phyloP scores from a whole-genome alignment of 2,329 filamentous ascomycete genomes.

The Hypomyces rosellus region DNA sequence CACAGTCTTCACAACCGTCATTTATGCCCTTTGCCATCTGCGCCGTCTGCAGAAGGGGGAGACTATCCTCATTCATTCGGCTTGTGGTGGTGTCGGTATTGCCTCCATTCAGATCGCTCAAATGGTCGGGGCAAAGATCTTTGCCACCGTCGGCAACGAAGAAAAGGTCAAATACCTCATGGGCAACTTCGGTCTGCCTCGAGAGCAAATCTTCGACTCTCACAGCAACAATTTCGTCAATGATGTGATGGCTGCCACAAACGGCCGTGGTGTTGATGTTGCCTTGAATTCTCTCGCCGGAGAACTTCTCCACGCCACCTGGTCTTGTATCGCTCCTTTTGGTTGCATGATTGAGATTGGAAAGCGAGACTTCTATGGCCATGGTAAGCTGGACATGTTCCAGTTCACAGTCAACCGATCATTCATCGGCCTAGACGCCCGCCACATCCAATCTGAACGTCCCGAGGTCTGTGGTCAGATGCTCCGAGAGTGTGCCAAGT shows the following conservation, averaged over 20 bases:
- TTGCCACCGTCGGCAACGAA: constrained; percentile 27
- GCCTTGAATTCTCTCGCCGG: constrained; percentile 37
- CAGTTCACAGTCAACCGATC: constrained; percentile 33
- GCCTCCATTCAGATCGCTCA: constrained; percentile 3
- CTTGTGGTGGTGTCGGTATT: constrained; percentile 9
- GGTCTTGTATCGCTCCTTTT: constrained; percentile 37
- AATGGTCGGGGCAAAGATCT: constrained; percentile 14
- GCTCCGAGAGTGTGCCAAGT: neutral
- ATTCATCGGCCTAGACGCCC: constrained; percentile 28
- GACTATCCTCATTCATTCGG: constrained; percentile 7
- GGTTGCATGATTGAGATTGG: constrained; percentile 43
- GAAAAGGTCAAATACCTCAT: constrained; percentile 30
- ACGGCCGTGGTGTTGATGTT: constrained; percentile 27
- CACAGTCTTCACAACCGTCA: neutral
- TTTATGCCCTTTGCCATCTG: neutral
- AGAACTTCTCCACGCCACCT: constrained; percentile 35
- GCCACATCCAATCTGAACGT: neutral
- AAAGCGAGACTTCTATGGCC: constrained; percentile 34
- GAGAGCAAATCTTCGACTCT: constrained; percentile 28
- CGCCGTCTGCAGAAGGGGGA: constrained; percentile 8
- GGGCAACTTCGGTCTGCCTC: constrained; percentile 24
- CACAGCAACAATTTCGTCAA: constrained; percentile 26
- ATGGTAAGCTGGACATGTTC: constrained; percentile 37
- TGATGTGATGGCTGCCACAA: constrained; percentile 21
- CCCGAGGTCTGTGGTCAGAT: neutral